Conservation (phyloP, 1,139 yeast genomes). For the Keqinozyma sinolaborantium region DNA sequence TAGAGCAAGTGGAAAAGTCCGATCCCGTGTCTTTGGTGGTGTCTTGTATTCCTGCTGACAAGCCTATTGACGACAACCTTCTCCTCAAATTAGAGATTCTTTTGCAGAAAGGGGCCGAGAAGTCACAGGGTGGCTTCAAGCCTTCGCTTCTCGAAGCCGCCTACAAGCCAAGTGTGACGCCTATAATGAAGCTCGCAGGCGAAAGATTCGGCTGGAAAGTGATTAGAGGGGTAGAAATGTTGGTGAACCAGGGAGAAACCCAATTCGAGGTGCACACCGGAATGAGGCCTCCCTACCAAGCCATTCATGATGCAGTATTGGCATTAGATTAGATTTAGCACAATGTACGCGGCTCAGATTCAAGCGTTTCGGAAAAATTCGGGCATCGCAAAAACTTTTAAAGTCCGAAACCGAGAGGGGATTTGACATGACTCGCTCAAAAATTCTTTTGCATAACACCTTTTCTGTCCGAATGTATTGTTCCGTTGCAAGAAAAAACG, state of each 20-base stretch:
- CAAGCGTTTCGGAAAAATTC: background rate
- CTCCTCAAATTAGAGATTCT: conserved; percentile 44
- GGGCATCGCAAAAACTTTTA: conserved; percentile 2
- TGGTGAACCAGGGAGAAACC: conserved; percentile 86
- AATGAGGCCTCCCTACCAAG: conserved; percentile 55
- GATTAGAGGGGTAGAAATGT: conserved; percentile 86
- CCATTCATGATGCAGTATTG: conserved; percentile 57
- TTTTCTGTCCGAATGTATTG: no score
- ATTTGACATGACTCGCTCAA: background rate
- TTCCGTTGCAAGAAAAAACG: no score
- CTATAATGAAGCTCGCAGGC: conserved; percentile 73
- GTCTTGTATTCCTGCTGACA: conserved; percentile 88
- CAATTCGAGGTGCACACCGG: conserved; percentile 85
- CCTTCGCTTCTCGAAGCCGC: conserved; percentile 85
- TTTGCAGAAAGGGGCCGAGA: conserved; percentile 36
- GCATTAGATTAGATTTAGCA: conserved; percentile 7
- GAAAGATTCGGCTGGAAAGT: conserved; percentile 62
- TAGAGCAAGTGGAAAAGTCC: conserved; percentile 38
- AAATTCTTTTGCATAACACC: background rate
- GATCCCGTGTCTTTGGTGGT: conserved; percentile 60
- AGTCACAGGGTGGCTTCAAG: conserved; percentile 26
- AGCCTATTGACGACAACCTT: conserved; percentile 58
- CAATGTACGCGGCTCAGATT: background rate
- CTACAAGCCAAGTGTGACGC: conserved; percentile 83
- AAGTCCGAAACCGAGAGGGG: conserved; percentile 5